A percentile compares a stretch with the other conserved stretches of the same genome.
Conservation (phyloP, 2,329 filamentous ascomycete genomes). For the Zymoseptoria brevis region DNA sequence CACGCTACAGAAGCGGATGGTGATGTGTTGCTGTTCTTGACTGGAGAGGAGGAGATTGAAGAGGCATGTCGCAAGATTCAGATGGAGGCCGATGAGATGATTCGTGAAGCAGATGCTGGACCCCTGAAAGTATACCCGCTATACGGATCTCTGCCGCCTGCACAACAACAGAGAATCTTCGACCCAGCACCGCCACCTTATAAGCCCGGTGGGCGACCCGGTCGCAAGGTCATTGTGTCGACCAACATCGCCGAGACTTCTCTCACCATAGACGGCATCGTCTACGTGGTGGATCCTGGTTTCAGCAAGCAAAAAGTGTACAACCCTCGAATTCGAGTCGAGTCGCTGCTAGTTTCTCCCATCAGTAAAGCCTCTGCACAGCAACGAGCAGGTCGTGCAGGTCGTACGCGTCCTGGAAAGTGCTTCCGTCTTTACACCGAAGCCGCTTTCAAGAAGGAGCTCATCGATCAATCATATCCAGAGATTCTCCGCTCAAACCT, state of each 20-base stretch:
- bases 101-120: slow-evolving; percentile 81
- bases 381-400: slow-evolving; percentile 84
- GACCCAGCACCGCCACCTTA: slow-evolving; percentile 69
- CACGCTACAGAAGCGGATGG: slow-evolving; percentile 88
- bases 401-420: slow-evolving; percentile 90
- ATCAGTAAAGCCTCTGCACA: slow-evolving; percentile 96
- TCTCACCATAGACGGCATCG: slow-evolving; percentile 95
- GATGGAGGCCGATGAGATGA: slow-evolving; percentile 85
- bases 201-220: slow-evolving; percentile 68
- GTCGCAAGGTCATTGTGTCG: slow-evolving; percentile 89
- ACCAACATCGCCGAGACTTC: slow-evolving; percentile 98
- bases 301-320: slow-evolving; percentile 98
- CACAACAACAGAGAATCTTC: slow-evolving; percentile 91
- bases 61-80: slow-evolving; percentile 88
- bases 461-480: slow-evolving; percentile 91
- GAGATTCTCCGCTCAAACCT: slow-evolving; percentile 95
- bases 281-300: slow-evolving; percentile 92
- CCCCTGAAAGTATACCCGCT: slow-evolving; percentile 87
- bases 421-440: slow-evolving; percentile 95
- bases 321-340: slow-evolving; percentile 95
- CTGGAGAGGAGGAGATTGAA: slow-evolving; percentile 97
- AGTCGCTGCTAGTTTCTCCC: slow-evolving; percentile 87
- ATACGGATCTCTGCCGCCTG: slow-evolving; percentile 87
- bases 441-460: slow-evolving; percentile 89
- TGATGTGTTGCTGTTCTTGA: slow-evolving; percentile 89